A percentile compares a stretch with the other conserved stretches of the same genome.
Conservation (phyloP, 106 monocot genomes). For the Platanthera guangdongensis region DNA sequence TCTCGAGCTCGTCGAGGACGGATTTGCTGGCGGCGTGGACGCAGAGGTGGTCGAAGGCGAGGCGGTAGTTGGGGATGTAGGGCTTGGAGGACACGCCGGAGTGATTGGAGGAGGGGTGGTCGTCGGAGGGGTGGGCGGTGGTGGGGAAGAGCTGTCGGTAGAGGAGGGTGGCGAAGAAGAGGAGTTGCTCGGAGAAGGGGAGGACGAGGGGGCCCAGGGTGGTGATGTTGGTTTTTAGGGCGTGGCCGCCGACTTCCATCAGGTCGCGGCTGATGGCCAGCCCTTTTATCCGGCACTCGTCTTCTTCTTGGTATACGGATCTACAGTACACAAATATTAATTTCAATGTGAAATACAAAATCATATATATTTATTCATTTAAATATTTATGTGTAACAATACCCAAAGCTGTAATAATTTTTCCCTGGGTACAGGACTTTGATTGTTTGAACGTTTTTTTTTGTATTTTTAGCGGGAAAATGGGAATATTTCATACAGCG, state of each 20-base stretch:
- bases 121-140: neutral
- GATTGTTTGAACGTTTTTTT: too few relatives aligned
- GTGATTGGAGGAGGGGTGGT: neutral
- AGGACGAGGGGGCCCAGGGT: conserved; percentile 51
- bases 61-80: conserved; percentile 85
- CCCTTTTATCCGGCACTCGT: conserved; percentile 44
- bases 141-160: conserved; percentile 32
- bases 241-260: conserved; percentile 48
- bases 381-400: too few relatives aligned
- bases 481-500: too few relatives aligned
- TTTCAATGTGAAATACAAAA: too few relatives aligned
- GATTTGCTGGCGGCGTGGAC: conserved; percentile 76
- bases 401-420: too few relatives aligned
- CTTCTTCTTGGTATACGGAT: conserved; percentile 58
- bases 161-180: conserved; percentile 49
- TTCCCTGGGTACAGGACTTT: too few relatives aligned
- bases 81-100: conserved; percentile 25
- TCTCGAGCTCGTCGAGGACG: conserved; percentile 78
- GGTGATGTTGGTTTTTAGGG: conserved; percentile 62
- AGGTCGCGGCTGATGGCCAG: conserved; percentile 51
- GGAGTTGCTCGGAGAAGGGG: conserved; percentile 66
- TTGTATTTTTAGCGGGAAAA: too few relatives aligned
- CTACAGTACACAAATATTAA: neutral
- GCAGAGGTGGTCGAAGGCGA: conserved; percentile 97
- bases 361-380: too few relatives aligned